Conservation (phyloP, 768 basidiomycete species). For the Termitomyces sp. region DNA sequence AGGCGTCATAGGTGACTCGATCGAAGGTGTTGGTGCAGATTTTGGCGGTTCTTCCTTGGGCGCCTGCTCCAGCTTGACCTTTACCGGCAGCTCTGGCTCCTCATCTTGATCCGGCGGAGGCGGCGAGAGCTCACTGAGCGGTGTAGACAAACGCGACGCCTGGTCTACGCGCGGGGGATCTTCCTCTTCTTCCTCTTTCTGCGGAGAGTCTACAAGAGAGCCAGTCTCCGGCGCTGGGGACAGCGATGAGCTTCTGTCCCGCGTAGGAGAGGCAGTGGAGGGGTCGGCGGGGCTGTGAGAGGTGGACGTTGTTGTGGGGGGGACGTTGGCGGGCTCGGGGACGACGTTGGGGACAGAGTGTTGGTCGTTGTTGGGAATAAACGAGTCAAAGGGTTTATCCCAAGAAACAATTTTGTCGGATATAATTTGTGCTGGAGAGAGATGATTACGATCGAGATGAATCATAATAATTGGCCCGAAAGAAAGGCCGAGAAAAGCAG, state of each 20-base stretch:
- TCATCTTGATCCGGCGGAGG: constrained; percentile 35
- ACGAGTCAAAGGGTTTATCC: constrained; percentile 13
- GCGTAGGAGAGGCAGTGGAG: constrained; percentile 21
- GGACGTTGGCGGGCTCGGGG: no score
- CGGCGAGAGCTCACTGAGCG: constrained; percentile 73
- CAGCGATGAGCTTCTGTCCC: constrained; percentile 50
- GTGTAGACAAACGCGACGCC: constrained; percentile 57
- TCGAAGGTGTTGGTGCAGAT: constrained; percentile 3
- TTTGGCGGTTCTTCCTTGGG: neutral
- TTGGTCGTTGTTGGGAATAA: neutral
- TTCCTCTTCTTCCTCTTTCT: constrained; percentile 21
- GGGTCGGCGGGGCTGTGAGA: constrained; percentile 19
- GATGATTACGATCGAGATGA: constrained; percentile 48
- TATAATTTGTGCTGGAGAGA: constrained; percentile 20
- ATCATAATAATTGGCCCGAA: constrained; percentile 28
- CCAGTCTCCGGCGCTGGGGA: constrained; percentile 47
- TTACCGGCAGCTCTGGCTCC: constrained; percentile 16
- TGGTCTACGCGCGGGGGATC: constrained; percentile 17
- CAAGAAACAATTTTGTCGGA: constrained; percentile 14
- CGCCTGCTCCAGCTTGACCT: neutral
- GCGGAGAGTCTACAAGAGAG: constrained; percentile 21
- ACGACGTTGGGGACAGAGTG: constrained; percentile 9
- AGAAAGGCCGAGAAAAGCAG: neutral
- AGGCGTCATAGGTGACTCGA: constrained; percentile 13
- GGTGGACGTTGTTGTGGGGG: constrained; percentile 17